Percentiles rank a stretch among this genome's conserved stretches.
These are phyloP conservation scores for Amaranthus palmeri DNA, from an alignment of 148 eudicot genomes.

Conservation along the genomic window DNA sequence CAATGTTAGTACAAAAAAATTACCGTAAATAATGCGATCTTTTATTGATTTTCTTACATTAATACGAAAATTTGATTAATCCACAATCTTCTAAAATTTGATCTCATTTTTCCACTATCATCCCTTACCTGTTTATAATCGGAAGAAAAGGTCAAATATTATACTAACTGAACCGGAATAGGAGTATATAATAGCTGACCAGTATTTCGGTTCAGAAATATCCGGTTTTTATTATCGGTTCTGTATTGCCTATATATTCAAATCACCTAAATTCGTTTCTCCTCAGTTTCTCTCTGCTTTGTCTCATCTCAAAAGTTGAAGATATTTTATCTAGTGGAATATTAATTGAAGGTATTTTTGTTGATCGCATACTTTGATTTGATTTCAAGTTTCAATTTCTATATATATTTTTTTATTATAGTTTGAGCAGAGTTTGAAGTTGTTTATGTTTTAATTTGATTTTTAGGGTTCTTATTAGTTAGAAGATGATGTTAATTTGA, in stretches of 20 bases:
- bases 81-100: no score
- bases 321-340: constrained; percentile 11
- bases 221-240: constrained; percentile 16
- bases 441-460: no score
- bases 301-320: constrained; percentile 24
- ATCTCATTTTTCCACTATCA: no score
- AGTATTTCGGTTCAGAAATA: constrained; percentile 5
- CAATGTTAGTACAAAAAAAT: no score
- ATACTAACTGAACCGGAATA: not conserved
- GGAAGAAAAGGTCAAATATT: no score
- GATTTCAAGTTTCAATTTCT: not conserved
- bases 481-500: no score
- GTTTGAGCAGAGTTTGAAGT: not conserved
- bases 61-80: no score
- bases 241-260: constrained; percentile 10
- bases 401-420: not conserved
- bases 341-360: constrained; percentile 10
- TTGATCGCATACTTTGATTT: not conserved
- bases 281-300: not conserved
- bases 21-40: no score
- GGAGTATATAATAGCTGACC: no score
- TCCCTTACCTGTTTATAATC: no score
- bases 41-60: no score
- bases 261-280: not conserved
- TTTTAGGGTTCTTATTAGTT: no score